Percentiles rank a stretch among this genome's conserved stretches.
phyloP scores from a whole-genome alignment of 73 alveolate species.

The Paramecium pentaurelia region DNA sequence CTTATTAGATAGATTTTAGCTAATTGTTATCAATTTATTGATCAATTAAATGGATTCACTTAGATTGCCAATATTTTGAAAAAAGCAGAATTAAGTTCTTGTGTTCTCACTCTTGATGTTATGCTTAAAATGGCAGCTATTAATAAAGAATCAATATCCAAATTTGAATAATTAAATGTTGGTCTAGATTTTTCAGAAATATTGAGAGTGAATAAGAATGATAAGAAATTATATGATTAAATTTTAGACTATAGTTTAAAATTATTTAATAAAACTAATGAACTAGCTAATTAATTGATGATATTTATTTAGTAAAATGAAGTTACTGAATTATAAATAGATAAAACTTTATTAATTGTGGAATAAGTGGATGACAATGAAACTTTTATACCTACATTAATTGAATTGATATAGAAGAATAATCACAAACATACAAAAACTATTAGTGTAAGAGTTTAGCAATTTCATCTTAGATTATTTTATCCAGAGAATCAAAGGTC shows the following conservation, averaged over 20 bases:
- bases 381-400: background rate
- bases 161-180: background rate
- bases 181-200: background rate
- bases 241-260: background rate
- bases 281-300: background rate
- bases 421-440: background rate
- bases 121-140: background rate
- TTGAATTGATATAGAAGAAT: background rate
- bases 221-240: background rate
- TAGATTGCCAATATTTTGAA: background rate
- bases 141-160: background rate
- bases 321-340: background rate
- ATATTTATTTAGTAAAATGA: background rate
- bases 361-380: constrained; percentile 8
- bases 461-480: background rate
- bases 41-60: background rate
- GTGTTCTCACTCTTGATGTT: background rate
- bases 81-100: background rate
- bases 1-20: background rate
- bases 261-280: background rate
- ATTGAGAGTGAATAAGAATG: background rate
- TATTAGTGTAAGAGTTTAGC: background rate
- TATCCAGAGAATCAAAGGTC: background rate
- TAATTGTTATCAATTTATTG: background rate
- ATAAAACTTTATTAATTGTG: background rate